These are phyloP conservation scores for Yamadazyma scolyti DNA, from an alignment of 805 yeast species.

Conservation along the genomic window DNA sequence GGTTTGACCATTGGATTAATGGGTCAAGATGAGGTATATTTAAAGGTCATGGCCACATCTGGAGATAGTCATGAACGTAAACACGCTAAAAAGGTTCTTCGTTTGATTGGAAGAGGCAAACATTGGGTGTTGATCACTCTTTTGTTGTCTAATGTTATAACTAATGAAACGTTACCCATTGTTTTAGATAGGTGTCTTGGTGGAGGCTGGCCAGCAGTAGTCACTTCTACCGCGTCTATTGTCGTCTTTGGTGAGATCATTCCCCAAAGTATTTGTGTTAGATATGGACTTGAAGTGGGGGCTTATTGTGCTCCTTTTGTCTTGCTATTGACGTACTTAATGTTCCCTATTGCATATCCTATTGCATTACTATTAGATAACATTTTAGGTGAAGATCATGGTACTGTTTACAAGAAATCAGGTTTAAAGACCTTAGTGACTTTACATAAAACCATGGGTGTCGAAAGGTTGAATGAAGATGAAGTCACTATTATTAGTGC, in stretches of 20 bases:
- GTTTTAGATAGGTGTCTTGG: constrained; percentile 90
- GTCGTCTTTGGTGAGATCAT: constrained; percentile 95
- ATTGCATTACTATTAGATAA: constrained; percentile 76
- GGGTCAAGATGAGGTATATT: constrained; percentile 97
- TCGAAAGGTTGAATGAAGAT: constrained; percentile 86
- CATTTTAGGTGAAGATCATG: constrained; percentile 91
- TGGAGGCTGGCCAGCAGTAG: constrained; percentile 97
- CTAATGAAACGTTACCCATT: constrained; percentile 92
- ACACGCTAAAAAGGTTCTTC: constrained; percentile 68
- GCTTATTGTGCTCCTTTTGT: constrained; percentile 90
- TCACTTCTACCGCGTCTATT: constrained; percentile 86
- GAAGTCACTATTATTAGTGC: constrained; percentile 95
- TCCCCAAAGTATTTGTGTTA: constrained; percentile 90
- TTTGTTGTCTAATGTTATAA: constrained; percentile 80
- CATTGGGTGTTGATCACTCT: constrained; percentile 96
- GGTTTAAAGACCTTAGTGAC: constrained; percentile 94
- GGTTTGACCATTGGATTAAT: constrained; percentile 91
- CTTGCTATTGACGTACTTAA: constrained; percentile 71
- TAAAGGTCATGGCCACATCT: constrained; percentile 84
- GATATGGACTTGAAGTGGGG: constrained; percentile 90
- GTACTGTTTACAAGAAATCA: constrained; percentile 87
- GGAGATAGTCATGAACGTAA: constrained; percentile 71
- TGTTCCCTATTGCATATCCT: constrained; percentile 94
- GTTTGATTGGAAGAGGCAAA: constrained; percentile 74
- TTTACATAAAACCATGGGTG: constrained; percentile 91